These are phyloP conservation scores for Starmerella sp. DNA, from an alignment of 805 yeast genomes.

Conservation along the genomic window DNA sequence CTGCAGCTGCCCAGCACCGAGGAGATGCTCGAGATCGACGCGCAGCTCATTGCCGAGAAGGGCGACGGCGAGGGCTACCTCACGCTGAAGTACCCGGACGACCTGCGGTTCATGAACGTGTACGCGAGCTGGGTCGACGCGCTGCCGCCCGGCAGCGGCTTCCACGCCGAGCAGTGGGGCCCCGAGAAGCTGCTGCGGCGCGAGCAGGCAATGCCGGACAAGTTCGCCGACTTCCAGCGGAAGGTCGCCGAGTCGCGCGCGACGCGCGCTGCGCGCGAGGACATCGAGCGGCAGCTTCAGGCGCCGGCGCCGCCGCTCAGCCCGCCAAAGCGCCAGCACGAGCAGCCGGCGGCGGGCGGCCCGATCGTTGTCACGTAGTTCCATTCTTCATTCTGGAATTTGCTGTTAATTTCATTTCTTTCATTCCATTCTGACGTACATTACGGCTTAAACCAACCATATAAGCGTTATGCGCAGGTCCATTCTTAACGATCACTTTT, in stretches of 20 bases:
- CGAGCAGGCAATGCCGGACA: neutral
- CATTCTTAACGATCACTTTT: too few relatives aligned
- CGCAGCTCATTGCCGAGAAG: conserved; percentile 30
- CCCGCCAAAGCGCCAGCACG: neutral
- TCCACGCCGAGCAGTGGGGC: neutral
- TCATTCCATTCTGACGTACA: neutral
- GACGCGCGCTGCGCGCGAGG: neutral
- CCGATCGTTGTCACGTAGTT: neutral
- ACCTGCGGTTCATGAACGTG: conserved; percentile 41
- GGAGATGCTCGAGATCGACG: conserved; percentile 37
- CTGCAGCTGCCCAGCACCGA: conserved; percentile 39
- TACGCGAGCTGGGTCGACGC: neutral
- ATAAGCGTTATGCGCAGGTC: too few relatives aligned
- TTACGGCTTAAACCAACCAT: too few relatives aligned
- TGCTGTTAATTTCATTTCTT: neutral
- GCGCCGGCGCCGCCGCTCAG: neutral
- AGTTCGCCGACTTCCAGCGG: conserved; percentile 1
- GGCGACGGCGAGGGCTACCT: conserved; percentile 45
- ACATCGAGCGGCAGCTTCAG: neutral
- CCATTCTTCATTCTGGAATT: neutral
- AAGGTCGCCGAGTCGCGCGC: conserved; percentile 2
- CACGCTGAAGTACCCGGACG: conserved; percentile 43
- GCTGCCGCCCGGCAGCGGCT: neutral
- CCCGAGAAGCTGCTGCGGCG: neutral
- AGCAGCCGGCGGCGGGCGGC: neutral